These are phyloP conservation scores for Lolium multiflorum DNA, from an alignment of 176 grass and related monocot species.

Conservation along the genomic window DNA sequence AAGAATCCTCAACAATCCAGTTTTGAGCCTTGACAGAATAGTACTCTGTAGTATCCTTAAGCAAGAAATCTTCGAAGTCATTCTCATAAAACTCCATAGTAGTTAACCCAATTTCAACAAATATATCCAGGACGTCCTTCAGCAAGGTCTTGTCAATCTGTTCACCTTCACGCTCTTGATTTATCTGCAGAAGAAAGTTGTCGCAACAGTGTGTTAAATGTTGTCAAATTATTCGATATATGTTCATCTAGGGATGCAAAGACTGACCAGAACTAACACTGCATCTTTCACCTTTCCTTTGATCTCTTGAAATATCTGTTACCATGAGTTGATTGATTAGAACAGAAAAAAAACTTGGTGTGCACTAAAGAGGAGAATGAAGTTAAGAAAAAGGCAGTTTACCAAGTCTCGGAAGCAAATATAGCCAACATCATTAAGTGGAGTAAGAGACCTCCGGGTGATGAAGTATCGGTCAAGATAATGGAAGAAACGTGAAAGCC, in stretches of 20 bases:
- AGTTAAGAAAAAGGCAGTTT: constrained; percentile 31
- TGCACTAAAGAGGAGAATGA: not conserved
- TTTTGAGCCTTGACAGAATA: constrained; percentile 93
- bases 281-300: constrained; percentile 86
- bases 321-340: constrained; percentile 20
- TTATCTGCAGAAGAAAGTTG: constrained; percentile 65
- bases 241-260: constrained; percentile 16
- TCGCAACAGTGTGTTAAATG: not conserved
- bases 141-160: constrained; percentile 90
- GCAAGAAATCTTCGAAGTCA: constrained; percentile 90
- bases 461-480: constrained; percentile 97
- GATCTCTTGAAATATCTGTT: constrained; percentile 91
- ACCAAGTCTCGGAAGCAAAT: constrained; percentile 82
- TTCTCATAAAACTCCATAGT: constrained; percentile 86
- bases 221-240: not conserved
- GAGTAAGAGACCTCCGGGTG: constrained; percentile 65
- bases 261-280: constrained; percentile 82
- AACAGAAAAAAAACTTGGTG: not conserved
- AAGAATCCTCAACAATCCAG: constrained; percentile 97
- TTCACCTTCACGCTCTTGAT: constrained; percentile 94
- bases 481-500: constrained; percentile 87
- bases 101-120: constrained; percentile 90
- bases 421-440: constrained; percentile 82
- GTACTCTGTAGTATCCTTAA: constrained; percentile 86
- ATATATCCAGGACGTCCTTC: constrained; percentile 97